Evolutionary conservation across 164 flowering plant species (phyloP), one percentile per base, ranked within the genome.

Genomic region (Magnolia officinalis): DNA sequence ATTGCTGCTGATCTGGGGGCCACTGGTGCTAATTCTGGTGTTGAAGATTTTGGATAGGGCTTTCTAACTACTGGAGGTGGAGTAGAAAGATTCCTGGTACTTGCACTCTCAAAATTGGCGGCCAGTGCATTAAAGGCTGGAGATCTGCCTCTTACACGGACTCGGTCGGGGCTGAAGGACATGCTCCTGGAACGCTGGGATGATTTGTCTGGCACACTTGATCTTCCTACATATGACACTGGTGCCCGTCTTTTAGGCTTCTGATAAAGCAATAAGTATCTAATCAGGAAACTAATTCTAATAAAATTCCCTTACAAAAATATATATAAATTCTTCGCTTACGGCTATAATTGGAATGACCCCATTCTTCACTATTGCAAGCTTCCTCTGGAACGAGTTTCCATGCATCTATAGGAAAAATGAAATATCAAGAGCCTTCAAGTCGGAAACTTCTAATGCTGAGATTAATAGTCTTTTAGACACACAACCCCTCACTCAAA

Each of bases 101-200:
- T 92, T 63, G 91, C 80, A 75, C 83, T 91, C 86, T 96, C 99
- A 82, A 96, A 96, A 75, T 72, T 87, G 74, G 99, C 92, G 78
- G 99, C 99, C 19, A 96, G 85, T 21, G 98, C 97, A 84, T 85
- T 94, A 82, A 96, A 96, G 70, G 98, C 98, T 19, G 99, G 99
- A 77, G 99, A 96, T 73, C 98, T 84, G 76, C 99, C 99, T 84
- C 99, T 87, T 29, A 90, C 97, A 84, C 99, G 97, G 69, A 88
- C 97, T 76, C 98, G 84, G 19, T 96, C 99, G 23, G 98, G 97
- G 81, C 98, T 96, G 79, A 90, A 92, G 72, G 99, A 89, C 96
- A 96, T 85, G 82, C 99, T 96, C 82, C 99, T 85, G 29, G 99
- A 94, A 21, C 99, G 90, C 82, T 94, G 97, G 61, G 97, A 84